Base-by-base conservation (phyloP, 805 yeast genomes). In the Naumovozyma baii region DNA sequence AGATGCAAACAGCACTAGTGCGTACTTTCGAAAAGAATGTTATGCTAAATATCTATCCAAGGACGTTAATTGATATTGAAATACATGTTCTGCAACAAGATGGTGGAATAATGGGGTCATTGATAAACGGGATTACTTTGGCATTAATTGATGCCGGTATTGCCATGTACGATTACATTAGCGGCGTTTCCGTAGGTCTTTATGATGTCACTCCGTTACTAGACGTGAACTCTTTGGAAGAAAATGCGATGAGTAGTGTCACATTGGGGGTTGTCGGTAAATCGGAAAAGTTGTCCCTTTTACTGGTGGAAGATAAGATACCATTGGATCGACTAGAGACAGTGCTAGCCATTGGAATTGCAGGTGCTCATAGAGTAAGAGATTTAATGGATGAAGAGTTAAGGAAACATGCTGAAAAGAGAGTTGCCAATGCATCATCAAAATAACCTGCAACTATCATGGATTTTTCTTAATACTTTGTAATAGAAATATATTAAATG, bases 61-160 rank as follows among this genome's bases (percentile, higher is more conserved):
- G 95, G 45, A 86, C 96, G 0, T 69, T 77, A 30, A 83, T 92
- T n/a, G 75, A 74, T 32, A 72, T 90, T 5, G 73, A 75, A 33
- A 66, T 88, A 5, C 83, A 84, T 47, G 87, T 92, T 0, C 66
- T 92, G 39, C 78, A 86, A 12, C 85, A 86, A 53, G 98, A 92
- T 54, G 98, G 98, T 30, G 95, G 95, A 0, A 56, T 90, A 18
- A 60, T 90, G 46, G 75, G 95, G 0, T 70, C 83, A 1, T 76
- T 92, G 48, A 70, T 85, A 33, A 92, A 92, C 57, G 84, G 96
- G 8, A 74, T 84, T 33, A 85, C 96, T 1, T 65, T 92, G 50
- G 96, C 95, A 0, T 68, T 92, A 33, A 77, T 92, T 26, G 97
- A 92, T 62, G 96, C 97, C 2, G 97, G 97, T 37, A 80, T 92